Conservation (phyloP, 257 asterid species). For the Eustoma russellianum region DNA sequence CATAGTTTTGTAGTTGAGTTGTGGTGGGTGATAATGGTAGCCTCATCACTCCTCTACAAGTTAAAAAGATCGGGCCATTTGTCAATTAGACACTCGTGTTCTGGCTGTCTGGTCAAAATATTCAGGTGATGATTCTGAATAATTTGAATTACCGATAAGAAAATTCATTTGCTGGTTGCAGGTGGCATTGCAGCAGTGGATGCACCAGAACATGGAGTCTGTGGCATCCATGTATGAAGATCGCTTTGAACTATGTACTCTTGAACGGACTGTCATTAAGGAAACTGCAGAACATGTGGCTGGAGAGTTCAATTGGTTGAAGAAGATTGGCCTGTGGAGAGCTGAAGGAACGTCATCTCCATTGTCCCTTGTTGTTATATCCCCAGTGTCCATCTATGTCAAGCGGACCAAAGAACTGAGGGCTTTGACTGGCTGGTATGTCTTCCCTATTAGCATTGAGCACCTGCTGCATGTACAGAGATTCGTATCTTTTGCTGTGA, state of each 20-base stretch:
- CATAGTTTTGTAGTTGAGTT: too few species aligned
- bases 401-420: slow-evolving; percentile 89
- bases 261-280: slow-evolving; percentile 40
- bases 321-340: slow-evolving; percentile 38
- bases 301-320: slow-evolving; percentile 66
- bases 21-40: neutral
- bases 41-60: neutral
- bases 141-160: slow-evolving; percentile 2
- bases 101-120: neutral
- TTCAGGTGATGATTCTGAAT: neutral
- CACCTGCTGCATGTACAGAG: neutral
- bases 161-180: slow-evolving; percentile 16
- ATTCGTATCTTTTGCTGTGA: neutral
- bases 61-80: neutral
- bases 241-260: slow-evolving; percentile 66
- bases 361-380: slow-evolving; percentile 38
- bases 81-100: neutral
- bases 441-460: neutral
- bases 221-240: slow-evolving; percentile 94
- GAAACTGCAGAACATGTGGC: slow-evolving; percentile 24
- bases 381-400: slow-evolving; percentile 51
- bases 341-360: slow-evolving; percentile 31
- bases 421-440: slow-evolving; percentile 85
- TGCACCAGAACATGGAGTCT: slow-evolving; percentile 88
- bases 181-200: slow-evolving; percentile 87